A percentile compares a stretch with the other conserved stretches of the same genome.
Evolutionary conservation across 768 basidiomycete species (phyloP).

Genomic region (Pulveroboletus sp.): DNA sequence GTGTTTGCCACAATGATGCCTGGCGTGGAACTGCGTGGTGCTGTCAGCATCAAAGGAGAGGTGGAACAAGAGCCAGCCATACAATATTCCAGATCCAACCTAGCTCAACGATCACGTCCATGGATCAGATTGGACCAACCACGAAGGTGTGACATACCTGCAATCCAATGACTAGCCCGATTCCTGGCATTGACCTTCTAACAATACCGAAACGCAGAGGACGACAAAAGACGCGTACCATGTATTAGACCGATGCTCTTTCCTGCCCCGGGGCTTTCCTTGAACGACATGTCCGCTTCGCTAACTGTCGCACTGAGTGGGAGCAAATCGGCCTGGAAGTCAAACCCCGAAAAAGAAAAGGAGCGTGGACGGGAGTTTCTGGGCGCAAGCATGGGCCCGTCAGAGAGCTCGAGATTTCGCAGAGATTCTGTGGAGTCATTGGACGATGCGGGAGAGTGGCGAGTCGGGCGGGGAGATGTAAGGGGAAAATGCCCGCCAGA

Average conservation of each 20-base stretch:
- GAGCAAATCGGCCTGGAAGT: constrained; percentile 72
- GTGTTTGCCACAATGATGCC: constrained; percentile 89
- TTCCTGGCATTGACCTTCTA: constrained; percentile 43
- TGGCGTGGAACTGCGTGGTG: constrained; percentile 67
- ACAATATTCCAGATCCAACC: constrained; percentile 96
- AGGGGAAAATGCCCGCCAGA: constrained; percentile 11
- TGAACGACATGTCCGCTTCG: constrained; percentile 51
- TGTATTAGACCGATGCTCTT: constrained; percentile 75
- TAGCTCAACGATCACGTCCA: constrained; percentile 24
- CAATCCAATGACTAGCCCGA: constrained; percentile 77
- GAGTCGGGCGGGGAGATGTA: constrained; percentile 1
- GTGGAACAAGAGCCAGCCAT: constrained; percentile 29
- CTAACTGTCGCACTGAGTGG: constrained; percentile 75
- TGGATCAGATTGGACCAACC: not conserved
- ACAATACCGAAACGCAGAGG: not conserved
- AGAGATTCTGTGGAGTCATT: constrained; percentile 69
- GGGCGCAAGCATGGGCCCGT: constrained; percentile 44
- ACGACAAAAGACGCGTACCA: constrained; percentile 42
- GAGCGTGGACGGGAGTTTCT: constrained; percentile 41
- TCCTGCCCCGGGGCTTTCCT: constrained; percentile 53
- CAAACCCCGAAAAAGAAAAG: constrained; percentile 70
- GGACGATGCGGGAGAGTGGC: constrained; percentile 1
- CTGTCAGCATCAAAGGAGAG: not conserved
- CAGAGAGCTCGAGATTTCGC: constrained; percentile 71
- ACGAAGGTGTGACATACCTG: constrained; percentile 44